Evolutionary conservation across 441 rosid genomes (phyloP).

Genomic region (Populus hybrid): DNA sequence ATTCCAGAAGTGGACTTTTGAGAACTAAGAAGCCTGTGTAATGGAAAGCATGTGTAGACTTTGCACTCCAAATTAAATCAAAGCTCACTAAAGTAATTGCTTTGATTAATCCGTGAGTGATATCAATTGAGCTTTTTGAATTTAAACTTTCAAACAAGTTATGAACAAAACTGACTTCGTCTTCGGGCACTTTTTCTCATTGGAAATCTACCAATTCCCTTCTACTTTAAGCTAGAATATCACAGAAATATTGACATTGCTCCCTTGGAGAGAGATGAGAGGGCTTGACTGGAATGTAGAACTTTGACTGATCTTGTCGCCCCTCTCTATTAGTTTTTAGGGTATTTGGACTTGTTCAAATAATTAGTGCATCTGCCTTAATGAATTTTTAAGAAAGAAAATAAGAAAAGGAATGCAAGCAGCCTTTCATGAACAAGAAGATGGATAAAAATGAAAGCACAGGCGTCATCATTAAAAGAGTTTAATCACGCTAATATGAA

Average conservation of each 20-base stretch:
- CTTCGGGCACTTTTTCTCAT: background rate
- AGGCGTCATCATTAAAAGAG: too few species aligned
- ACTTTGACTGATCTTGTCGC: background rate
- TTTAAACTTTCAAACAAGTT: conserved; percentile 19
- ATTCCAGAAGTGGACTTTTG: background rate
- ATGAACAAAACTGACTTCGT: conserved; percentile 1
- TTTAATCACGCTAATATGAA: too few species aligned
- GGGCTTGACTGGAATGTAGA: background rate
- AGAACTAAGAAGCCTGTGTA: background rate
- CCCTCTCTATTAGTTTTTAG: too few species aligned
- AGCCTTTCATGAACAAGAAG: background rate
- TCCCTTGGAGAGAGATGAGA: background rate
- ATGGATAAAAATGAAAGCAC: too few species aligned
- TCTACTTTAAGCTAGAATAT: background rate
- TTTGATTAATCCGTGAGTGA: background rate
- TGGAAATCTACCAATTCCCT: background rate
- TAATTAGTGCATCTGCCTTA: background rate
- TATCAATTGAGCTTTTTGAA: conserved; percentile 21
- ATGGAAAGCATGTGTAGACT: background rate
- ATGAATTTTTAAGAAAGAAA: background rate
- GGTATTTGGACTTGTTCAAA: conserved; percentile 1
- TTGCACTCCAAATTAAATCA: background rate
- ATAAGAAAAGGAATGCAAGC: background rate
- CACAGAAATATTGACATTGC: background rate
- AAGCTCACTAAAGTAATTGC: too few species aligned